Conservation (phyloP, 208 protist genomes). For the Trypanosoma brucei region DNA sequence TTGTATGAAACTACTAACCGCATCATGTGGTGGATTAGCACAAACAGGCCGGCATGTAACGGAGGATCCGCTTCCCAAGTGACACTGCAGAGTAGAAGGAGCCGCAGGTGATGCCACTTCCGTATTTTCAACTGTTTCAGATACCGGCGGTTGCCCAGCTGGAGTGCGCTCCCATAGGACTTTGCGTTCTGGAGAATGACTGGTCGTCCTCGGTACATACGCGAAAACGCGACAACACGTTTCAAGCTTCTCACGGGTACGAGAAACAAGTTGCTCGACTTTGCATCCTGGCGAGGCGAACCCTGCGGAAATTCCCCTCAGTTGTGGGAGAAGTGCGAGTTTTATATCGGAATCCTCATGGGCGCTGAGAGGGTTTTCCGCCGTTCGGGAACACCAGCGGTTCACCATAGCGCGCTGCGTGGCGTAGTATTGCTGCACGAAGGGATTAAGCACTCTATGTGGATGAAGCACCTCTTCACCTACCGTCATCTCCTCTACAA, state of each 20-base stretch:
- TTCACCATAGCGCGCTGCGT: constrained; percentile 44
- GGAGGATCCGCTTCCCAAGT: no score
- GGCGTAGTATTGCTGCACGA: constrained; percentile 83
- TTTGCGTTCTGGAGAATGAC: no score
- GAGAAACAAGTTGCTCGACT: constrained; percentile 18
- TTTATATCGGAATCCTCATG: constrained; percentile 12
- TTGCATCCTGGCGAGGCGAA: constrained; percentile 34
- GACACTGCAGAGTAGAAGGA: no score
- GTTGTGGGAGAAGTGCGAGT: constrained; percentile 24
- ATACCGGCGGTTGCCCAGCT: no score
- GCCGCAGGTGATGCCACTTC: no score
- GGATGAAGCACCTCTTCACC: constrained; percentile 52
- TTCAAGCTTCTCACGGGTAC: constrained; percentile 23
- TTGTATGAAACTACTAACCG: no score
- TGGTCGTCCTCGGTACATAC: constrained; percentile 14
- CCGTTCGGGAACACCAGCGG: background rate
- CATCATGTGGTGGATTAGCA: no score
- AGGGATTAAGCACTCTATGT: constrained; percentile 80
- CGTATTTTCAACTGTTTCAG: no score
- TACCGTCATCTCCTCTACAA: constrained; percentile 77
- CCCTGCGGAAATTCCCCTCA: constrained; percentile 32
- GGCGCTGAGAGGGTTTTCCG: background rate
- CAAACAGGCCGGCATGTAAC: no score
- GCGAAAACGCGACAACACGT: constrained; percentile 39
- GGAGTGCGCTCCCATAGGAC: background rate